Base-by-base conservation (phyloP, 2,329 filamentous ascomycete species). In the Botrytis squamosa region DNA sequence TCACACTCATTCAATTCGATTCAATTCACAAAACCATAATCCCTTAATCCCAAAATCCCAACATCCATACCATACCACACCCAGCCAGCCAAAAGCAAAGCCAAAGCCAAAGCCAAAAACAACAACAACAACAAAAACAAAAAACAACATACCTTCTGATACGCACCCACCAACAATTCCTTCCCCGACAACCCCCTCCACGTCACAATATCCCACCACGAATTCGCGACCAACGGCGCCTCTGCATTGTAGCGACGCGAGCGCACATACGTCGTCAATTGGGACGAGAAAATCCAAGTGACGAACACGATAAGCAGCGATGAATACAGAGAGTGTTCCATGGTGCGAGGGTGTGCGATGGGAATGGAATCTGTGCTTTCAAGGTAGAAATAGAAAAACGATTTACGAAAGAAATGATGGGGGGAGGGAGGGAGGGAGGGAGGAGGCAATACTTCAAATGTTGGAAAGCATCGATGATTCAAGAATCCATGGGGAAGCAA, bases 271-370 rank as follows among this genome's bases (percentile, higher is more conserved):
- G n/a, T 22, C 2, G 20, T 22, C 5, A 71, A 16, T 12, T 42
- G 46, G 1, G 29, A 40, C 1, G 36, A 59, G 1, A 71, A 0
- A 18, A n/a, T 8, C 18, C 36, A 38, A n/a, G 38, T 38, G 3
- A 63, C 3, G 25, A 65, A 63, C 1, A 65, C 25, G 1, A 71
- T 8, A 42, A 71, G 9, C 33, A 49, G 16, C 14, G 69, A 71
- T 10, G 69, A 71, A 60, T n/a, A 71, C 4, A 64, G 22, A 38
- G 59, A 71, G 14, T 57, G 20, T 42, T 71, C 44, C 70, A 71
- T 71, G 22, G 52, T 71, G 33, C 33, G 16, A 36, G 33, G 18
- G 38, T 33, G 38, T 33, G n/a, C 40, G 8, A 20, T 20, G 29
- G 59, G 36, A 62, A 4, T 36, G 59, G 36, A 62, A 4, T 36